Evolutionary conservation across 495 filamentous ascomycete genomes (phyloP).

Genomic region (Sordaria brevicollis): DNA sequence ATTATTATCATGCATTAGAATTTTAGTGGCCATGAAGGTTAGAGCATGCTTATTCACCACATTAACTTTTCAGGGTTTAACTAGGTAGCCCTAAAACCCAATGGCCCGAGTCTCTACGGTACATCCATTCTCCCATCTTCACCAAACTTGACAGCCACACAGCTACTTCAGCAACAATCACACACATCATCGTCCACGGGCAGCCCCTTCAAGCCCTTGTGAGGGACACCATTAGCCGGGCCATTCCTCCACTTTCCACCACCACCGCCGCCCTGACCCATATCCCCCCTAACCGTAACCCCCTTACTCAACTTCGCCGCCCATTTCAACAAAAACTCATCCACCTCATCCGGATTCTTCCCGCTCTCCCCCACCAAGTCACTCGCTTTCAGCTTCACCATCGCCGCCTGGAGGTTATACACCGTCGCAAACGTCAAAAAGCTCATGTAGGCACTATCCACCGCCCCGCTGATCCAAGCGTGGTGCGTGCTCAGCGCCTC

Average conservation of each 20-base stretch:
- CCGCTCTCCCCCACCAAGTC: background rate
- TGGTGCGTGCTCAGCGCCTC: constrained; percentile 33
- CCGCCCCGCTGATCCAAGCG: constrained; percentile 31
- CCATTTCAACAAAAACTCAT: background rate
- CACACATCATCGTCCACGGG: background rate
- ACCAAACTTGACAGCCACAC: background rate
- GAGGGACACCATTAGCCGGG: too few species aligned
- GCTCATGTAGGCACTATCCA: constrained; percentile 14
- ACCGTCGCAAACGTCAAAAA: background rate
- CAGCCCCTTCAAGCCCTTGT: background rate
- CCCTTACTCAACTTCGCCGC: background rate
- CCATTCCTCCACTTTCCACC: background rate
- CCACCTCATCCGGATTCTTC: background rate
- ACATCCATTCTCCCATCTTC: background rate
- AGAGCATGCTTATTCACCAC: too few species aligned
- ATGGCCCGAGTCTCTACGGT: too few species aligned
- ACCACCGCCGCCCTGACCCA: too few species aligned
- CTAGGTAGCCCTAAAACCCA: too few species aligned
- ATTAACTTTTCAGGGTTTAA: too few species aligned
- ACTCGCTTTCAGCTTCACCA: background rate
- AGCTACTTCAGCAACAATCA: background rate
- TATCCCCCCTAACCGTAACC: background rate
- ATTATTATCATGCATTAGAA: too few species aligned
- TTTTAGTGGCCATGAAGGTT: too few species aligned
- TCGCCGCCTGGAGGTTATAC: background rate